Base-by-base conservation (phyloP, 495 filamentous ascomycete species). In the Terfezia claveryi region DNA sequence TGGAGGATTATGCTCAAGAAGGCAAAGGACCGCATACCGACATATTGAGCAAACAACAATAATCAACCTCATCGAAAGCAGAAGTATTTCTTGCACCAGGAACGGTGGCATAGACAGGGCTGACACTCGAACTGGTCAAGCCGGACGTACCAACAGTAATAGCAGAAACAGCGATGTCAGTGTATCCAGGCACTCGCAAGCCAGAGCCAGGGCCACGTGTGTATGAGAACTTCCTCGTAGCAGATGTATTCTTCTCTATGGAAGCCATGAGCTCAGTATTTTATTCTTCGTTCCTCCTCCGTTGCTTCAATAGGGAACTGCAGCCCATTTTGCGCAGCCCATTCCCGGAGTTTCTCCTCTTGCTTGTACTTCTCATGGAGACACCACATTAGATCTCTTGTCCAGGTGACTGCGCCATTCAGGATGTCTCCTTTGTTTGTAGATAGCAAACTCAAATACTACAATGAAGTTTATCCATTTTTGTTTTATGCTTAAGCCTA, bases 351-450 rank as follows among this genome's bases (percentile, higher is more conserved):
- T 59, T 94, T 81, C 17, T 87, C 78, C 65, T 94, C 82, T 64
- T 94, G 87, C 61, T 89, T 80, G 52, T 89, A 72, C 68, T 94
- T 93, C 57, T 81, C 70, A 60, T 92, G 77, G 41, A 94, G 70
- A 66, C 87, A 76, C 91, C 91, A 96, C 91, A 98, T 96, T 49
- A 98, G 72, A 68, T 98, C 91, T 50, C 89, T 80, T 57, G 82
- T 94, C 91, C 91, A 98, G 68, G 84, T 82, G 51, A 98, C 91
- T 14, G 91, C 83, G 36, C 91, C 91, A 65, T 96, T 96, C 54
- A 98, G 79, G 54, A 98, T 96, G 64, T 98, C 91, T 46, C 91
- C 91, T 69, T 98, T 98, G 73, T 96, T 96, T 0, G 91, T n/a
- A n/a, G n/a, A n/a, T n/a, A n/a, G n/a, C n/a, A n/a, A n/a, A n/a